A percentile compares a stretch with the other conserved stretches of the same genome.
Evolutionary conservation across 1,139 yeast species (phyloP).

Genomic region (Magnusiomyces sp.): DNA sequence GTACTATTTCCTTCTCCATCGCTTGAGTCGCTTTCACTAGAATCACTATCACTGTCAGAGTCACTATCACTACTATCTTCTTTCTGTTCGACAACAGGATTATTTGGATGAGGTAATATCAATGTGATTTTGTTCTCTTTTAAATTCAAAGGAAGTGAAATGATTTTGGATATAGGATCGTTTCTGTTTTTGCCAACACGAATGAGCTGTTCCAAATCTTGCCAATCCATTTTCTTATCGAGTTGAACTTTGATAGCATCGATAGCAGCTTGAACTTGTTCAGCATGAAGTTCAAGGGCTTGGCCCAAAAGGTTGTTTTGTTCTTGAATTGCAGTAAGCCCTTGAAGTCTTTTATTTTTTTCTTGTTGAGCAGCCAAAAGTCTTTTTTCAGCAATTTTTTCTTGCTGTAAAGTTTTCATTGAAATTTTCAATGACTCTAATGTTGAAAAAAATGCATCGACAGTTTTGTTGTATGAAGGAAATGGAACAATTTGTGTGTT

Average conservation of each 20-base stretch:
- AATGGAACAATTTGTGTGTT: constrained; percentile 30
- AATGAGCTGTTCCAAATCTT: constrained; percentile 70
- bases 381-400: constrained; percentile 63
- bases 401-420: constrained; percentile 64
- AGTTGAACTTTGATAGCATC: constrained; percentile 56
- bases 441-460: constrained; percentile 78
- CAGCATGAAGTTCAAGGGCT: constrained; percentile 61
- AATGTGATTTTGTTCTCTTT: constrained; percentile 60
- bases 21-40: constrained; percentile 27
- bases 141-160: constrained; percentile 63
- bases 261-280: constrained; percentile 64
- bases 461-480: constrained; percentile 66
- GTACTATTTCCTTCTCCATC: constrained; percentile 23
- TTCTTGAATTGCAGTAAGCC: constrained; percentile 56
- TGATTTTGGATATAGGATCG: constrained; percentile 53
- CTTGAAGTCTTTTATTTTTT: constrained; percentile 61
- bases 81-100: constrained; percentile 29
- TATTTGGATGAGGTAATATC: constrained; percentile 45
- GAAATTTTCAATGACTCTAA: constrained; percentile 75
- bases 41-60: constrained; percentile 30
- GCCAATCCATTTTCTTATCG: constrained; percentile 93
- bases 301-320: constrained; percentile 63
- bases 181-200: constrained; percentile 60
- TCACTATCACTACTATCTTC: constrained; percentile 26
- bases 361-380: constrained; percentile 68